Evolutionary conservation across 768 basidiomycete genomes (phyloP), one percentile per base, ranked within the genome.

Genomic region (Lactarius quietus): DNA sequence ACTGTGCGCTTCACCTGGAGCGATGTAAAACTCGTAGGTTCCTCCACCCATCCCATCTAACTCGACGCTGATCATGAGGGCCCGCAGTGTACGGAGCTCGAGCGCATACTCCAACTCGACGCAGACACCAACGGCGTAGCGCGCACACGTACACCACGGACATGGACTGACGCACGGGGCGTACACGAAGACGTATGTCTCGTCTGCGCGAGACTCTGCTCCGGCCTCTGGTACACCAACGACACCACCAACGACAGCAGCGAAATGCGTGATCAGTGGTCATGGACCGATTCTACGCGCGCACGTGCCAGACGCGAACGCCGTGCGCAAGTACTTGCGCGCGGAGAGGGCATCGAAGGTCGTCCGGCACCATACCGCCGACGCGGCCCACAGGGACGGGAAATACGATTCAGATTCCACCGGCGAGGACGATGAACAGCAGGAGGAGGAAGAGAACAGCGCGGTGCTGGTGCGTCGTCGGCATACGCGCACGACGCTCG

Each of bases 111-210:
- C 14, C 81, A 77, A 45, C 79, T 86, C 26, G 85, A 87, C 68
- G 74, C 78, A 3, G 31, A 57, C 15, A 28, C 31, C 18, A 62
- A n/a, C n/a, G n/a, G n/a, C n/a, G n/a, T n/a, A n/a, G n/a, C n/a
- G n/a, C n/a, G n/a, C n/a, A n/a, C n/a, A 36, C 56, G 39, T 12
- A 18, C 39, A 1, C 12, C 55, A 4, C 39, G 89, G 88, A 81
- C 45, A 0, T 45, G 45, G 45, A 12, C 85, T 17, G 92, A 92
- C 67, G 83, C 83, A 9, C 92, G 90, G 90, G 83, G 84, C 28
- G 79, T 93, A 15, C 93, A 93, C 70, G 92, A 94, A 75, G 92
- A 93, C 65, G 87, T 89, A 26, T 93, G 92, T 67, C 78, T 92
- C 45, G 79, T 91, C 54, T 93, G 92, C 70, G 92, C 90, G 0